Evolutionary conservation across 2,329 filamentous ascomycete species (phyloP), one percentile per base, ranked within the genome.

Genomic region (Gliomastix tumulicola): DNA sequence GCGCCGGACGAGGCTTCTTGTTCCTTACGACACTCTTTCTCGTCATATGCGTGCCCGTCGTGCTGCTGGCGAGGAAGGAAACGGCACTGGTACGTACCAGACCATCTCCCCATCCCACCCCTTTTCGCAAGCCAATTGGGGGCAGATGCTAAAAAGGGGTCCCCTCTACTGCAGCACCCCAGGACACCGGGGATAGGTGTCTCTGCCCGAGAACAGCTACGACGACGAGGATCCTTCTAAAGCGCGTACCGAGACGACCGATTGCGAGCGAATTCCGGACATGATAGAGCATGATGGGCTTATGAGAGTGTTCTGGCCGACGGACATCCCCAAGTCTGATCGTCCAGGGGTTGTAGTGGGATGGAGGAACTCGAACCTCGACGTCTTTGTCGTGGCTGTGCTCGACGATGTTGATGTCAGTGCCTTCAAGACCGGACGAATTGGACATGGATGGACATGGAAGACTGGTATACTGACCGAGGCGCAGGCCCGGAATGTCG

Each of bases 231-330:
- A 49, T 98, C 92, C 41, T 97, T 98, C 63, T 97, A 76, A 74
- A 44, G 47, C 18, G 16, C 16, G 8, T n/a, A 16, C 19, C 21
- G 11, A 21, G 17, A n/a, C 23, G 17, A 6, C 21, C 35, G 35
- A 37, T 22, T n/a, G 17, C 20, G 18, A 16, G 27, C 48, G 27
- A 22, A 21, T 49, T 54, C 39, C 39, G 37, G 74, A 71, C 71
- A 82, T 82, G 77, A 68, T 76, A 68, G 76, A 77, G 66, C 71
- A 79, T 71, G 77, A 92, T 86, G 89, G 86, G 55, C 72, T 97
- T 69, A 88, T 97, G 82, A 88, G 92, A 70, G 82, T 98, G 68
- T 97, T 98, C 69, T 98, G 92, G 92, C 94, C 92, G 53, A 84
- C 84, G 54, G 89, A 94, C 65, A 79, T 87, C 53, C 73, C 76